phyloP scores from a whole-genome alignment of 352 stramenopile species.

The Globisporangium middletonii region DNA sequence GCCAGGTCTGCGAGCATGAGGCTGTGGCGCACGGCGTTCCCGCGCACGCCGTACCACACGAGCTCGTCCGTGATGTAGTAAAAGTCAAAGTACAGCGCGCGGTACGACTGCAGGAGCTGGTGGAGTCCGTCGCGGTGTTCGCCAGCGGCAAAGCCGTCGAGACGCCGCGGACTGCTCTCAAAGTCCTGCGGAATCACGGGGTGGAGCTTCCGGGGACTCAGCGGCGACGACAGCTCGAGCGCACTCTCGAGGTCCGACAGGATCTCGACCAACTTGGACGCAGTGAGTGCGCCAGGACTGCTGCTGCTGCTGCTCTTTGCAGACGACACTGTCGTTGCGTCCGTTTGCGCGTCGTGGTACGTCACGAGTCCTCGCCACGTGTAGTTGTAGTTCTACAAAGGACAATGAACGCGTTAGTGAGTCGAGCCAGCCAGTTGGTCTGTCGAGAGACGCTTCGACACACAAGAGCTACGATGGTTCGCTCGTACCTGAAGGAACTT shows the following conservation, averaged over 20 bases:
- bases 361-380: conserved; percentile 73
- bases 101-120: conserved; percentile 71
- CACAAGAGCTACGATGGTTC: background rate
- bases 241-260: conserved; percentile 55
- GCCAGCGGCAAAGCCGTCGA: conserved; percentile 13
- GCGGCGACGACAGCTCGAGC: conserved; percentile 56
- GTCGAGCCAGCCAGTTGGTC: background rate
- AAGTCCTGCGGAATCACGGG: conserved; percentile 26
- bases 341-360: conserved; percentile 40
- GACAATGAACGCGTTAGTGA: background rate
- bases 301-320: conserved; percentile 21
- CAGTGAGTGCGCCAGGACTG: conserved; percentile 8
- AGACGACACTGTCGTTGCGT: conserved; percentile 9
- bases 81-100: conserved; percentile 85
- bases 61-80: conserved; percentile 90
- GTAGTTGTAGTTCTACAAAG: conserved; percentile 65
- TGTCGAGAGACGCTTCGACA: background rate
- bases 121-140: conserved; percentile 40
- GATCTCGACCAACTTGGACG: conserved; percentile 39
- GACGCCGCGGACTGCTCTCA: conserved; percentile 20
- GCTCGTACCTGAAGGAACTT: conserved; percentile 76
- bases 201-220: conserved; percentile 50
- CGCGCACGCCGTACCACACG: conserved; percentile 82
- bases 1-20: conserved; percentile 76
- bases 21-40: conserved; percentile 76